Evolutionary conservation across 768 basidiomycete genomes (phyloP), one percentile per base, ranked within the genome.

Genomic region (Lactarius sanguifluus): DNA sequence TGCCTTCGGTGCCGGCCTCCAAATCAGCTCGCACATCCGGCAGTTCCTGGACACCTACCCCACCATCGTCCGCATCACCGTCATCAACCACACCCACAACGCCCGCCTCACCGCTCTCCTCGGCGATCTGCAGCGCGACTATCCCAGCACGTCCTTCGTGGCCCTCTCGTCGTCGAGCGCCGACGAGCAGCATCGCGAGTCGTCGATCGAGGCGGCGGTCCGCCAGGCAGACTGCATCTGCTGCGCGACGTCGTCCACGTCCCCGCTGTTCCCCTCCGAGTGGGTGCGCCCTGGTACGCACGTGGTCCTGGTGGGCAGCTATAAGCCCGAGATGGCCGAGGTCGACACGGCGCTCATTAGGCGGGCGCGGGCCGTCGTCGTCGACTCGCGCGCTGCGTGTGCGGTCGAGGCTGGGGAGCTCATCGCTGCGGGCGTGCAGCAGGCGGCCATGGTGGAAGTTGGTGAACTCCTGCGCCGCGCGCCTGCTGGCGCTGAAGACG

Each of bases 341-440:
- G 83, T 94, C 8, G 86, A 90, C 32, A 74, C 71, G 0, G 78
- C 76, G 0, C 79, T 94, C 16, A 75, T 95, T 13, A 72, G 75
- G 32, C 79, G 90, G 2, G 86, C 88, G 0, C 78, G 77, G 25
- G 47, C 5, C 1, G 76, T 94, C 20, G 77, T 92, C 0, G 92
- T 95, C 0, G 94, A 96, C 75, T 92, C 90, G 0, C 75, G 80
- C 55, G 78, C 81, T 2, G 92, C 89, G 2, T 94, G 91, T 71
- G 68, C 79, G n/a, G 73, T 77, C 0, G 94, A 96, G 74, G 91
- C 93, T 0, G 94, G 94, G 0, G 94, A 96, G 71, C 79, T 96
- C 45, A 90, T 94, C 60, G 78, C 80, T 41, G 83, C 88, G 0
- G 73, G 74, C 0, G 57, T 86, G 10, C 66, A 64, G 0, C 69